Conservation (phyloP, 2,329 filamentous ascomycete species). For the Dothideomycetes sp. region DNA sequence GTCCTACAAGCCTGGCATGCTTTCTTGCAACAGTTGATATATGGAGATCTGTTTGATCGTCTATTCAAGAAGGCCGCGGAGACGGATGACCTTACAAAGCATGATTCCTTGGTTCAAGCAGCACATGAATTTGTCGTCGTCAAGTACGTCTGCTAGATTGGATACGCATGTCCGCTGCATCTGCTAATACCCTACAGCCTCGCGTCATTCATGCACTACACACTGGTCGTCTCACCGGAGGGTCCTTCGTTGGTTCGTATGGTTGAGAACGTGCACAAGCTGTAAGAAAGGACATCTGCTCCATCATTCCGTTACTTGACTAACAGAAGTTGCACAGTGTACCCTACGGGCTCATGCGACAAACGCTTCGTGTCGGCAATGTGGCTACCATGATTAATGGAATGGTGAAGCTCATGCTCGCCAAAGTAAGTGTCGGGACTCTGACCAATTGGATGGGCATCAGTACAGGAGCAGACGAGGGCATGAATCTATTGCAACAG, state of each 20-base stretch:
- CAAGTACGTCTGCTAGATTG: slow-evolving; percentile 44
- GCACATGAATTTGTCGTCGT: slow-evolving; percentile 60
- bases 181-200: slow-evolving; percentile 40
- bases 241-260: slow-evolving; percentile 66
- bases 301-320: too few species aligned
- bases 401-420: slow-evolving; percentile 62
- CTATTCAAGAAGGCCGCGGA: slow-evolving; percentile 53
- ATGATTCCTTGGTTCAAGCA: slow-evolving; percentile 53
- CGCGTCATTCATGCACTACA: slow-evolving; percentile 64
- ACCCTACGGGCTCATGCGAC: slow-evolving; percentile 63
- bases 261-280: slow-evolving; percentile 58
- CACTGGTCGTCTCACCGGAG: slow-evolving; percentile 63
- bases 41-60: slow-evolving; percentile 57
- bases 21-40: slow-evolving; percentile 55
- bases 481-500: slow-evolving; percentile 70
- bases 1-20: slow-evolving; percentile 58
- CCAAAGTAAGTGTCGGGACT: slow-evolving; percentile 66
- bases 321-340: neutral
- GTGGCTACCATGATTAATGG: slow-evolving; percentile 73
- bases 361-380: slow-evolving; percentile 68
- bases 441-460: slow-evolving; percentile 73
- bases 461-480: slow-evolving; percentile 61
- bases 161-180: neutral
- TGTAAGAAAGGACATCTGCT: slow-evolving; percentile 36
- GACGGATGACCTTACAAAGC: slow-evolving; percentile 54